Evolutionary conservation across 106 monocot genomes (phyloP), one percentile per base, ranked within the genome.

Genomic region (Dendrobium catenatum): DNA sequence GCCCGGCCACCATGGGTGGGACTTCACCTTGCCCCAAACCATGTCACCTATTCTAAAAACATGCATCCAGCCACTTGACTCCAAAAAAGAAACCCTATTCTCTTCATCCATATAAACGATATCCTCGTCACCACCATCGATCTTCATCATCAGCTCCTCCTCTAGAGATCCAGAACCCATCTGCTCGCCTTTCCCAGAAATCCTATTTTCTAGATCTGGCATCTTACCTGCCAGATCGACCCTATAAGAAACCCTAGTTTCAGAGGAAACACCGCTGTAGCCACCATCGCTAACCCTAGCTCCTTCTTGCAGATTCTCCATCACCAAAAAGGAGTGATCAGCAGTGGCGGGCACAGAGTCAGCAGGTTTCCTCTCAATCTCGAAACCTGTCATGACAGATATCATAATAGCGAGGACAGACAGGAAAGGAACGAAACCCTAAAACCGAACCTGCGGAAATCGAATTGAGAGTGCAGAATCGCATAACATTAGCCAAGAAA

Each of bases 1-100:
- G 42, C 99, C 99, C 3, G 99, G 99, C 99, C 99, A 99, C 99
- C 99, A 99, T 0, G 99, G 99, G 70, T 99, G 95, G n/a, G 99
- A 95, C 82, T 99, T 95, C 37, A 99, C 99, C 85, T 95, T 99
- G 24, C 91, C 99, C 99, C 99, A 99, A 6, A 99, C 95, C 99
- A 95, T 99, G 78, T 95, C 99, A 4, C 95, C 99, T 7, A 77
- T 74, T 55, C 85, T 78, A 22, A 89, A 84, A 19, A 83, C 95
- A 41, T 88, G 79, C 83, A 88, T 82, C 90, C 82, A 89, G 46
- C 37, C 68, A 18, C 55, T 78, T 8, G 72, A 33, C 11, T 44
- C 27, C 22, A 75, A 67, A n/a, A 47, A 74, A 24, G 72, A 74
- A 22, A 70, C 77, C 55, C 37, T 44, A 67, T 15, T 46, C 20